Base-by-base conservation (phyloP, 169 alveolate species). In the Pseudocohnilembus persalinus region DNA sequence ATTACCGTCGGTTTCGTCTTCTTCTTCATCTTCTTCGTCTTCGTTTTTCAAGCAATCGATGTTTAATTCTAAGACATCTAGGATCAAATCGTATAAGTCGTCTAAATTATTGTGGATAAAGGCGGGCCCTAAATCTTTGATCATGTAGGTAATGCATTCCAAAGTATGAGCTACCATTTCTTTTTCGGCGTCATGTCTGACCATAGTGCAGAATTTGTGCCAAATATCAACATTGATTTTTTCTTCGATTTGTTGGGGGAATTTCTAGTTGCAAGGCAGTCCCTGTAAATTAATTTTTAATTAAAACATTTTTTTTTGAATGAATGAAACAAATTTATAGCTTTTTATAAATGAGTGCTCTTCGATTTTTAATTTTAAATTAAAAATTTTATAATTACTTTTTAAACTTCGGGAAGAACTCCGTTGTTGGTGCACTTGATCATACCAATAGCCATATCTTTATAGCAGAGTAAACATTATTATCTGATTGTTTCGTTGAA, bases 401-500 rank as follows among this genome's bases (percentile, higher is more conserved):
- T 74, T 63, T 79, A 74, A 4, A 74, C 64, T 29, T 79, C 63
- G 16, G 90, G 90, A 30, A 86, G 73, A 0, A 28, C 65, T 29
- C 90, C 90, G 31, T 68, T 76, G 49, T 86, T 81, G 31, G 75
- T 73, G 29, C 78, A 77, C n/a, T 34, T 73, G 0, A 82, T 83
- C 79, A 80, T 80, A n/a, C 87, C 90, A 80, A 80, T 82, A 64
- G 77, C 72, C 11, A 86, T 33, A 80, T 86, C 90, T 77, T 83
- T 86, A 80, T 86, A 86, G 65, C 90, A 86, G 34, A 79, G 31
- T 6, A 76, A 64, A n/a, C 75, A 68, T 76, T 92, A 88, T 35
- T 82, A 83, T 82, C 94, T 88, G 31, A 92, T 88, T 49, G 88
- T 92, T 72, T 92, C 96, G 63, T 92, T 88, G 83, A 92, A 91